Conservation (phyloP, 2,329 filamentous ascomycete genomes). For the Apiospora phragmitis region DNA sequence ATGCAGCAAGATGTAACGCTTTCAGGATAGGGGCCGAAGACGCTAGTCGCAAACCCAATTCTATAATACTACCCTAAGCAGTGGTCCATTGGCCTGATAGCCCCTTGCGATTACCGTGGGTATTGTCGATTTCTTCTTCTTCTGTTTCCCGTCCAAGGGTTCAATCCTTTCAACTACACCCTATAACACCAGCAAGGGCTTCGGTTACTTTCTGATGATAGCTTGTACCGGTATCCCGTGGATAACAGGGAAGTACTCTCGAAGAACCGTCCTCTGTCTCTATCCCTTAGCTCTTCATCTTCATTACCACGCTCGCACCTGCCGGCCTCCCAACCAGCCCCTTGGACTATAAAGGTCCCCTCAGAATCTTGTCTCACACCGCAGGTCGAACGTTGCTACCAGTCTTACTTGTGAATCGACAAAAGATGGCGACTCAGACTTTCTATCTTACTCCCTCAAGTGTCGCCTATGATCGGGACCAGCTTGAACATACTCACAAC, state of each 20-base stretch:
- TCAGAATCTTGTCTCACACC: not conserved
- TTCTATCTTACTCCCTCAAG: not conserved
- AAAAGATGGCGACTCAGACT: not conserved
- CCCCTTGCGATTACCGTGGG: not conserved
- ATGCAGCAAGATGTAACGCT: not conserved
- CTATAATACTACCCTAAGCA: not conserved
- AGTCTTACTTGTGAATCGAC: not conserved
- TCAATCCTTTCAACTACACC: not conserved
- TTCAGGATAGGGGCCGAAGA: not conserved
- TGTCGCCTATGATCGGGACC: not conserved
- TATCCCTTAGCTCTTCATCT: not conserved
- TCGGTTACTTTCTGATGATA: not conserved
- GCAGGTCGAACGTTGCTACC: not conserved
- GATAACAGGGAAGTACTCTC: not conserved
- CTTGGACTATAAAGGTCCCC: not conserved
- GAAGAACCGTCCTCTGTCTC: not conserved
- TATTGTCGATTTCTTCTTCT: not conserved
- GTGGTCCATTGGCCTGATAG: not conserved
- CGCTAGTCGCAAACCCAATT: not conserved
- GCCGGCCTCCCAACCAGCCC: not conserved
- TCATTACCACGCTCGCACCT: not conserved
- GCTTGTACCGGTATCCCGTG: not conserved
- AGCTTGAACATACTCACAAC: not conserved
- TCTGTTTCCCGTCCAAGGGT: not conserved
- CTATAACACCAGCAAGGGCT: not conserved